Evolutionary conservation across 2,329 filamentous ascomycete genomes (phyloP), one percentile per base, ranked within the genome.

Genomic region (Pseudohalonectria lignicola): DNA sequence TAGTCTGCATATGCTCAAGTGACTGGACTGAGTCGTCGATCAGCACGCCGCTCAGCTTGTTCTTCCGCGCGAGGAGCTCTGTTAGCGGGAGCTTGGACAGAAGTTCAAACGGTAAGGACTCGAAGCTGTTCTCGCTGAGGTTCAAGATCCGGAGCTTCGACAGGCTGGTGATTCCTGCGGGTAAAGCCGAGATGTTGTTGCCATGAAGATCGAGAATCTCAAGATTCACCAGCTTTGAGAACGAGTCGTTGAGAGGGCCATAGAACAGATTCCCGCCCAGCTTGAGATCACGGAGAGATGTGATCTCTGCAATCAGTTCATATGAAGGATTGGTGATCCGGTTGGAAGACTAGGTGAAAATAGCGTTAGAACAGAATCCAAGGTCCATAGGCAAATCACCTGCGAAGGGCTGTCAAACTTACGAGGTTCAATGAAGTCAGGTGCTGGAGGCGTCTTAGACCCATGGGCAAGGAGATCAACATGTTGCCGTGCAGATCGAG

Each of bases 401-500:
- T 11, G 4, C 10, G 1, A 11, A 18, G n/a, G n/a, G n/a, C n/a
- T 18, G 9, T 2, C 5, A 12, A 31, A 60, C 76, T 53, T 65
- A 85, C 81, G 51, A 98, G 57, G 49, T 96, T 95, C 35, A 98
- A 65, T 4, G 76, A 81, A 1, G 85, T 88, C 39, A 98, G 68
- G 43, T 80, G 66, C 35, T 78, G 69, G 28, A 96, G 66, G 37
- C 79, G 71, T 45, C 84, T 71, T 41, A 96, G 54, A 1, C 92
- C 90, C 45, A 80, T 55, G 0, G 92, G 92, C 31, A 95, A 57
- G 20, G 73, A 64, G 36, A 71, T 69, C 15, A 98, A 66, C 32
- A 76, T 60, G 52, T 98, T 98, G 16, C 86, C 85, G 54, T 94
- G 92, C 41, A 96, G 55, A 53, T 96, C 88, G 7, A 95, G 60